Evolutionary conservation across 2,329 filamentous ascomycete species (phyloP), one percentile per base, ranked within the genome.

Genomic region (Sporothrix luriei): DNA sequence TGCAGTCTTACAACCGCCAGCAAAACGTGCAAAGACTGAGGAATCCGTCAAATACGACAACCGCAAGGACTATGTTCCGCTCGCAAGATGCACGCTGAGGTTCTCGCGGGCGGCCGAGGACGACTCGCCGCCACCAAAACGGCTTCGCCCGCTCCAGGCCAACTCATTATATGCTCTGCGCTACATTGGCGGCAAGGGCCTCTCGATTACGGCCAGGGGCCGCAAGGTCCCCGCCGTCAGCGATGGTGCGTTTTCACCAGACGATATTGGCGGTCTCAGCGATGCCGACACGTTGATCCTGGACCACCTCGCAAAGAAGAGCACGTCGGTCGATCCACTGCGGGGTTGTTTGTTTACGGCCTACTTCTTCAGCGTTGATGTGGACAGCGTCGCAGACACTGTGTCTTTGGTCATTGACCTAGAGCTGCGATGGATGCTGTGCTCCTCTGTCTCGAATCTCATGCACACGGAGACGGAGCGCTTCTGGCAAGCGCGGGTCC

Each of bases 371-470:
- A 64, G 43, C 13, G 48, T 72, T 3, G 38, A 52, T 11, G 13
- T 54, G 14, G 54, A 69, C n/a, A 26, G 26, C 1, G 65, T 33
- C 3, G n/a, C 29, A 3, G 52, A 29, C n/a, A 55, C 46, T 3
- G 49, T 71, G 65, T 46, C 57, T 19, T 21, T 76, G 64, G 40
- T 52, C 14, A 24, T 76, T 19, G 57, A 72, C 3, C 55, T 76
- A 14, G 73, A 77, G 19, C 66, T 79, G 14, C 71, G 73, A 21
- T 79, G 78, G 78, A 78, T 76, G 59, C 72, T 73, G 16, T 75
- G 72, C 48, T 70, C 59, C n/a, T 62, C 74, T 16, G 74, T 69
- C 24, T 69, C 68, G 6, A 7, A 16, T 21, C 52, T 33, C 7
- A 26, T 72, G 43, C 71, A 72, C 48, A 16, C 26, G 4, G 66